A percentile compares a stretch with the other conserved stretches of the same genome.
These are phyloP conservation scores for Fusarium devonianum DNA, from an alignment of 2,329 filamentous ascomycete genomes.

Conservation along the genomic window DNA sequence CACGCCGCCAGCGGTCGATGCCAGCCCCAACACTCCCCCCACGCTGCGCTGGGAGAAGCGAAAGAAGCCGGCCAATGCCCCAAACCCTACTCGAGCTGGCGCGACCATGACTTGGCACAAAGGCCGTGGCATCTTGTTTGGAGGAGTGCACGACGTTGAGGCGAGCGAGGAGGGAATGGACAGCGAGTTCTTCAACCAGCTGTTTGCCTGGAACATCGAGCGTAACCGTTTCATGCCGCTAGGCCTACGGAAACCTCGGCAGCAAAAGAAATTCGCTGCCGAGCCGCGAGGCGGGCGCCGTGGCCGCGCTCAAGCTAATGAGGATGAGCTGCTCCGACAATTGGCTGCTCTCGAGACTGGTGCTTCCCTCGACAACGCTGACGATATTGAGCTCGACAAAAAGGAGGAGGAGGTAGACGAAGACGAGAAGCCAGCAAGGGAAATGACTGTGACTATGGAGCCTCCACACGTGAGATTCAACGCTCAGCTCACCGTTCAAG, in stretches of 20 bases:
- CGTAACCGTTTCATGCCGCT: slow-evolving; percentile 94
- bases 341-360: slow-evolving; percentile 85
- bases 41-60: slow-evolving; percentile 88
- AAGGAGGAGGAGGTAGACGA: slow-evolving; percentile 62
- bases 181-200: slow-evolving; percentile 92
- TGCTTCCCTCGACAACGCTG: slow-evolving; percentile 63
- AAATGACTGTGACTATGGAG: slow-evolving; percentile 75
- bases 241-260: slow-evolving; percentile 74
- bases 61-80: slow-evolving; percentile 90
- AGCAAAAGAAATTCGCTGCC: slow-evolving; percentile 63
- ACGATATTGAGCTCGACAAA: slow-evolving; percentile 58
- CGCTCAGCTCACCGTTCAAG: slow-evolving; percentile 86
- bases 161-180: slow-evolving; percentile 94
- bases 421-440: slow-evolving; percentile 64
- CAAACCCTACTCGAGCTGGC: slow-evolving; percentile 82
- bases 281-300: slow-evolving; percentile 65
- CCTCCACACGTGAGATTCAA: slow-evolving; percentile 93
- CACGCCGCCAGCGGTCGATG: slow-evolving; percentile 72
- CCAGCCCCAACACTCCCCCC: slow-evolving; percentile 70
- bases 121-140: slow-evolving; percentile 90
- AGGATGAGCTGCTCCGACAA: slow-evolving; percentile 88
- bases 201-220: slow-evolving; percentile 95
- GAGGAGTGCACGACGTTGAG: slow-evolving; percentile 92
- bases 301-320: slow-evolving; percentile 85
- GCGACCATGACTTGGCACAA: slow-evolving; percentile 95